Percentiles rank a stretch among this genome's conserved stretches.
These are phyloP conservation scores for Colletotrichum acutatum DNA, from an alignment of 2,329 filamentous ascomycete species.

Conservation along the genomic window DNA sequence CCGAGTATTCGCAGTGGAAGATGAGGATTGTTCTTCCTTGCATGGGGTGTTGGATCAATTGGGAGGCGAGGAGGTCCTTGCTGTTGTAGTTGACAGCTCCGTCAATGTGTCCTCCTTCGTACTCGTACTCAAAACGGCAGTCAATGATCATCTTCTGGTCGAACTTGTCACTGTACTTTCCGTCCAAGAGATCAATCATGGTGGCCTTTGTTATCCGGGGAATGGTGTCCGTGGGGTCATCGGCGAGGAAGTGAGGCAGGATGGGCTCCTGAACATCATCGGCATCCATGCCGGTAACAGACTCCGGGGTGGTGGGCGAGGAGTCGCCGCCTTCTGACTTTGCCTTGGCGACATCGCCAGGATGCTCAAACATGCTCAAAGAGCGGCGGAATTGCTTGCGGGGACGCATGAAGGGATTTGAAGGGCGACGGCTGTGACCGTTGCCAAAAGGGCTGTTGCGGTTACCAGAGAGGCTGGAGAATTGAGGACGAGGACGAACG, in stretches of 20 bases:
- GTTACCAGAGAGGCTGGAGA: conserved; percentile 68
- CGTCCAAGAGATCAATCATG: conserved; percentile 87
- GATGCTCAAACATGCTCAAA: conserved; percentile 97
- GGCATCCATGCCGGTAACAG: conserved; percentile 85
- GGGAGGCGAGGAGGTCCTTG: conserved; percentile 84
- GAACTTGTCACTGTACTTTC: conserved; percentile 80
- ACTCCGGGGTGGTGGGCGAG: conserved; percentile 55
- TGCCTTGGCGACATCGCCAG: conserved; percentile 86
- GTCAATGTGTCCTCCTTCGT: conserved; percentile 93
- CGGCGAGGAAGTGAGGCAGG: conserved; percentile 85
- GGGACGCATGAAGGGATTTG: conserved; percentile 78
- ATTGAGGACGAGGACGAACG: conserved; percentile 73
- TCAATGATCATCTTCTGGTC: conserved; percentile 90
- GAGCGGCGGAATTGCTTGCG: conserved; percentile 92
- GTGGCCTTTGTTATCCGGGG: conserved; percentile 87
- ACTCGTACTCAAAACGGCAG: conserved; percentile 99
- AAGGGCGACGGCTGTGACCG: conserved; percentile 76
- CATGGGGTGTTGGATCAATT: conserved; percentile 79
- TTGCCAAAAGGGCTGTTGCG: conserved; percentile 81
- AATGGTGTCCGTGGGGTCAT: conserved; percentile 85
- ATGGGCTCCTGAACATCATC: conserved; percentile 79
- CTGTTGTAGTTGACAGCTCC: conserved; percentile 97
- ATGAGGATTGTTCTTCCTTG: conserved; percentile 82
- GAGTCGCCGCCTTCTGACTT: conserved; percentile 68
- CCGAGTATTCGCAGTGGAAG: conserved; percentile 98